Conservation (phyloP, 208 protist genomes). For the Acanthamoeba comandoni region DNA sequence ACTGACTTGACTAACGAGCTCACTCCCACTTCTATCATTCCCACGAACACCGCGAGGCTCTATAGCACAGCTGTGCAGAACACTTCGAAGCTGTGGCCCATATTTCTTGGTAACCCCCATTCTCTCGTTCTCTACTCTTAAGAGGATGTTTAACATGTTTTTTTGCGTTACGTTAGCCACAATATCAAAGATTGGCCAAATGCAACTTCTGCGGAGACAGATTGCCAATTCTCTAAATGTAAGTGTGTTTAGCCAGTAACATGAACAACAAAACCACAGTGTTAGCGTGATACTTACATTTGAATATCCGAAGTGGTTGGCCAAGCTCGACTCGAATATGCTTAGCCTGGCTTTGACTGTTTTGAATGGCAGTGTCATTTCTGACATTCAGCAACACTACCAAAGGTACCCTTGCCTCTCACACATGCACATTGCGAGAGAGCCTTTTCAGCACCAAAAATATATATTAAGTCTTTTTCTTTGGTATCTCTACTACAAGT, state of each 20-base stretch:
- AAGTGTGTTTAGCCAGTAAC: neutral
- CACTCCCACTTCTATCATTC: conserved; percentile 68
- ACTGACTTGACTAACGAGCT: conserved; percentile 60
- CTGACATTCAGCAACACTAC: conserved; percentile 92
- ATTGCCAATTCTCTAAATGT: conserved; percentile 92
- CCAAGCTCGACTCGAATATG: conserved; percentile 91
- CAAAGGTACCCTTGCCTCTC: conserved; percentile 61
- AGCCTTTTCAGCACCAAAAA: neutral
- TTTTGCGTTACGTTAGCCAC: conserved; percentile 12
- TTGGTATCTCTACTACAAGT: conserved; percentile 58
- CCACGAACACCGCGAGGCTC: conserved; percentile 75
- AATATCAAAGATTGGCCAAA: conserved; percentile 82
- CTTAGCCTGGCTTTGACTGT: conserved; percentile 90
- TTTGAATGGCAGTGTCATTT: conserved; percentile 91
- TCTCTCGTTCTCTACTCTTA: neutral
- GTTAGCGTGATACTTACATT: conserved; percentile 59
- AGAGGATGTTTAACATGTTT: neutral
- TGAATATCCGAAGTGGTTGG: conserved; percentile 76
- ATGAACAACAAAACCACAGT: neutral
- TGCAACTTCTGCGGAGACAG: conserved; percentile 92
- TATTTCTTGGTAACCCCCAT: conserved; percentile 70
- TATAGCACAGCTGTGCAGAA: conserved; percentile 82
- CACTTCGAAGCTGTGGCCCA: conserved; percentile 79
- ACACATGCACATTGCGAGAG: too few species aligned
- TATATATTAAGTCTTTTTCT: conserved; percentile 34